These are phyloP conservation scores for Plasmodium gallinaceum DNA, from an alignment of 169 alveolate species.

Conservation along the genomic window DNA sequence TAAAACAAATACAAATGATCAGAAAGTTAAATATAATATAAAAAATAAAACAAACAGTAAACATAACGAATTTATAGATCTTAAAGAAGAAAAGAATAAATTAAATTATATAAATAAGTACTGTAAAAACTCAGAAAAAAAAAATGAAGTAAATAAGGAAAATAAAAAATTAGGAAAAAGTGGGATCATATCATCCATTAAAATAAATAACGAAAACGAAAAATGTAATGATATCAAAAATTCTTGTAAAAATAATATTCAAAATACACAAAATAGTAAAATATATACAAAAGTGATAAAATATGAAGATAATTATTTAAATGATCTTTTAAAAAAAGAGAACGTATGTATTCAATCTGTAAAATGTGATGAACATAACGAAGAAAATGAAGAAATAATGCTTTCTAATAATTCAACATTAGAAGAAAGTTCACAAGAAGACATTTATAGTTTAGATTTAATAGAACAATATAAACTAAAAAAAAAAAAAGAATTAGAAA, in stretches of 20 bases:
- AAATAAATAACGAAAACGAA: not conserved
- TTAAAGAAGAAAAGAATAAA: too few species aligned
- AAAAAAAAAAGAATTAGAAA: conserved; percentile 18
- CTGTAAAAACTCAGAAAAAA: not conserved
- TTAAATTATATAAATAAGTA: not conserved
- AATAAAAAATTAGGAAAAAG: not conserved
- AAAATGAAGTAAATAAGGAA: not conserved
- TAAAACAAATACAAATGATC: too few species aligned
- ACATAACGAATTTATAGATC: too few species aligned
- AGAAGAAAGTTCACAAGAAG: conserved; percentile 39
- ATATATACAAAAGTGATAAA: conserved; percentile 14
- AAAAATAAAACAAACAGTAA: too few species aligned
- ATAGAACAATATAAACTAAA: conserved; percentile 61
- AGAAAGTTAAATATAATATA: too few species aligned
- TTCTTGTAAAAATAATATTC: not conserved
- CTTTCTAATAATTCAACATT: conserved; percentile 1
- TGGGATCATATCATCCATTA: not conserved
- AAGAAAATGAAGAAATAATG: conserved; percentile 8
- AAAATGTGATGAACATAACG: not conserved
- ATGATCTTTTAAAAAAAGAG: conserved; percentile 36
- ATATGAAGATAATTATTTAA: conserved; percentile 51
- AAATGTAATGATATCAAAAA: conserved; percentile 9
- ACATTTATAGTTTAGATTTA: conserved; percentile 18
- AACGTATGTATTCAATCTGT: conserved; percentile 30
- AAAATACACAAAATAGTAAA: not conserved